Evolutionary conservation across 495 filamentous ascomycete species (phyloP).

Genomic region (Jackrogersella multiformis): DNA sequence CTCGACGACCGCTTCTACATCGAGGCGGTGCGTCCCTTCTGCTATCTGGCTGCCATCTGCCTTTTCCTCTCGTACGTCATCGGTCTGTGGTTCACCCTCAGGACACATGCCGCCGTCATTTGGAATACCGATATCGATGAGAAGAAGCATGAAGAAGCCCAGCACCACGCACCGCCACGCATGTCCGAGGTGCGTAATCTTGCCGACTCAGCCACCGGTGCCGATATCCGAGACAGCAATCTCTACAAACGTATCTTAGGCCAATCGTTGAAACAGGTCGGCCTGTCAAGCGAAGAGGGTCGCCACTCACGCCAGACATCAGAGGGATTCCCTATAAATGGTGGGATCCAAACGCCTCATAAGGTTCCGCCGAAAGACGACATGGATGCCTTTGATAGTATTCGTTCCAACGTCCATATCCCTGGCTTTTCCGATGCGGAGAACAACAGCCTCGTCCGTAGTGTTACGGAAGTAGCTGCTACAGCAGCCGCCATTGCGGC

Average conservation of each 20-base stretch:
- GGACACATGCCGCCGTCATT: constrained; percentile 96
- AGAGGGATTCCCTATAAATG: constrained; percentile 41
- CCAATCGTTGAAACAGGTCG: constrained; percentile 84
- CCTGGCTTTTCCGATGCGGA: constrained; percentile 79
- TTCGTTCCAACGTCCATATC: constrained; percentile 61
- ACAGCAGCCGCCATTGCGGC: constrained; percentile 89
- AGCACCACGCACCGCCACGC: constrained; percentile 44
- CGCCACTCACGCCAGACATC: constrained; percentile 56
- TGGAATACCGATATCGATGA: constrained; percentile 91
- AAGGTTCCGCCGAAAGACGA: constrained; percentile 74
- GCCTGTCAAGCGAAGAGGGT: constrained; percentile 60
- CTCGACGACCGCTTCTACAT: constrained; percentile 86
- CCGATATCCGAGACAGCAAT: constrained; percentile 79
- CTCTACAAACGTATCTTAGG: constrained; percentile 93
- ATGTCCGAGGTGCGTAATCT: constrained; percentile 55
- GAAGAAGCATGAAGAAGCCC: constrained; percentile 70
- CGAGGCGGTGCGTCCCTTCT: constrained; percentile 91
- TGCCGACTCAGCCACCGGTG: constrained; percentile 50
- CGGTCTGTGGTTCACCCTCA: constrained; percentile 93
- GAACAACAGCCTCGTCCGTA: constrained; percentile 79
- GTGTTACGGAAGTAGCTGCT: constrained; percentile 90
- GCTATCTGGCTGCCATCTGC: constrained; percentile 82
- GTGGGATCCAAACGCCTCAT: constrained; percentile 63
- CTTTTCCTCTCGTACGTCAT: constrained; percentile 95
- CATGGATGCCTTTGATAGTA: constrained; percentile 49